phyloP scores from a whole-genome alignment of 2,329 filamentous ascomycete species.

The Ramichloridium luteum region DNA sequence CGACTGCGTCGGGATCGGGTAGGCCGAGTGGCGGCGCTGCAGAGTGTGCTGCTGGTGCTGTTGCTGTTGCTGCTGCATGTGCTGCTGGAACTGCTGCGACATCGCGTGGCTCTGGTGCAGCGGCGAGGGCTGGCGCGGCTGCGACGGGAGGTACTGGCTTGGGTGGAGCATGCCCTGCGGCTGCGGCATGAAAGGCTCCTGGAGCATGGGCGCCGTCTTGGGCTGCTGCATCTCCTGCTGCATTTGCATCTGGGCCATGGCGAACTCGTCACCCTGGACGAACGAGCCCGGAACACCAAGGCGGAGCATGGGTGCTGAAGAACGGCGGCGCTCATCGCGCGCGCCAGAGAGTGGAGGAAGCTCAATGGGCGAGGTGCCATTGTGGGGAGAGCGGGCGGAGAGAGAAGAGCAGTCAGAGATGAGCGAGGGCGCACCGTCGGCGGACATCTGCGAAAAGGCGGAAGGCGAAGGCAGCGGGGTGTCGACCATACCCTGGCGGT shows the following conservation, averaged over 20 bases:
- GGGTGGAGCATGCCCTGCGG: slow-evolving; percentile 14
- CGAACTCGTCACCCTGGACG: slow-evolving; percentile 21
- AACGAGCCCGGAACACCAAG: slow-evolving; percentile 26
- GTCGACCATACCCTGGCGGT: slow-evolving; percentile 30
- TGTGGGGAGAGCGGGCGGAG: slow-evolving; percentile 33
- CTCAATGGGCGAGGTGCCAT: slow-evolving; percentile 35
- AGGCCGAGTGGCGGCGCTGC: slow-evolving; percentile 10
- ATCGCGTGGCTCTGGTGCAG: slow-evolving; percentile 12
- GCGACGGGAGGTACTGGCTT: slow-evolving; percentile 16
- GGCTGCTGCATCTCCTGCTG: slow-evolving; percentile 19
- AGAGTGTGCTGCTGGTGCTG: slow-evolving; percentile 5
- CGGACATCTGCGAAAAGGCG: slow-evolving; percentile 50
- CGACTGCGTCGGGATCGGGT: slow-evolving; percentile 10
- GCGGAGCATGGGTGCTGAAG: slow-evolving; percentile 24
- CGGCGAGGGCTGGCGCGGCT: slow-evolving; percentile 15
- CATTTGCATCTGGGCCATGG: slow-evolving; percentile 21
- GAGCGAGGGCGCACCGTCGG: slow-evolving; percentile 54
- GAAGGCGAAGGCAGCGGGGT: slow-evolving; percentile 51
- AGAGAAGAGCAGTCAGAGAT: slow-evolving; percentile 51
- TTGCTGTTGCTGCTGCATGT: slow-evolving; percentile 12
- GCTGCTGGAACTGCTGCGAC: slow-evolving; percentile 19
- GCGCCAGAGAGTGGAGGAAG: slow-evolving; percentile 27
- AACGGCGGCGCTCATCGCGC: slow-evolving; percentile 20
- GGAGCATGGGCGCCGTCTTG: slow-evolving; percentile 22
- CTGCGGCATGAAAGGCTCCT: slow-evolving; percentile 24